A percentile compares a stretch with the other conserved stretches of the same genome.
phyloP scores from a whole-genome alignment of 345 rosid species.

The Barbarea vulgaris region DNA sequence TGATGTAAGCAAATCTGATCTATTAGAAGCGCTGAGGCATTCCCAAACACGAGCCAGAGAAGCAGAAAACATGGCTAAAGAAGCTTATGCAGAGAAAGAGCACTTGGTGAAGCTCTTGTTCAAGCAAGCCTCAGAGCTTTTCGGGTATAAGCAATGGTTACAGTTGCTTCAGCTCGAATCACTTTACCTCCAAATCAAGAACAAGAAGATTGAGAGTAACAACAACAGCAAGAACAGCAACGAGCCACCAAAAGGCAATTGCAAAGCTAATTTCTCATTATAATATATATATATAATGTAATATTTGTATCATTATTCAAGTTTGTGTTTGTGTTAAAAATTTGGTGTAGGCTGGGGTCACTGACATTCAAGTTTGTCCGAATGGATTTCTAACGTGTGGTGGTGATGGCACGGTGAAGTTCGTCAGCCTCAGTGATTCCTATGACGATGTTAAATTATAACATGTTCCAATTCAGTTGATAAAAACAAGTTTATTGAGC shows the following conservation, averaged over 20 bases:
- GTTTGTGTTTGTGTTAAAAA: slow-evolving; percentile 17
- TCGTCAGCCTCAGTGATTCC: slow-evolving; percentile 52
- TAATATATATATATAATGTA: no score
- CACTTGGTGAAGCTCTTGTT: slow-evolving; percentile 76
- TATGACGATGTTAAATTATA: slow-evolving; percentile 9
- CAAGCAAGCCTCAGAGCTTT: slow-evolving; percentile 92
- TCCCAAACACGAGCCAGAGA: slow-evolving; percentile 99
- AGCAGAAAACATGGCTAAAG: slow-evolving; percentile 89
- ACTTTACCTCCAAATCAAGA: slow-evolving; percentile 63
- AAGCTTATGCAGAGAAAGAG: slow-evolving; percentile 81
- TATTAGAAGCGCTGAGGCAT: slow-evolving; percentile 83
- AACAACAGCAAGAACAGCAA: slow-evolving; percentile 47
- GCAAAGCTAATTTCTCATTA: no score
- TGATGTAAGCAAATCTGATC: slow-evolving; percentile 66
- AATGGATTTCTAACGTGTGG: slow-evolving; percentile 85
- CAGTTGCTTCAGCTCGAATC: slow-evolving; percentile 82
- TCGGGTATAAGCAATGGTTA: slow-evolving; percentile 92
- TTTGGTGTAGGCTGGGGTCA: slow-evolving; percentile 74
- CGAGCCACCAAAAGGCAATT: slow-evolving; percentile 59
- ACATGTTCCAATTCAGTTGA: slow-evolving; percentile 12
- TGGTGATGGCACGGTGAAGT: slow-evolving; percentile 85
- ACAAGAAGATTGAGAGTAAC: slow-evolving; percentile 49
- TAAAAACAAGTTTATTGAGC: slow-evolving; percentile 2
- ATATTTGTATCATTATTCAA: background rate
- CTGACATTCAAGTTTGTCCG: slow-evolving; percentile 78